These are phyloP conservation scores for Pseudonitzschia multistriata DNA, from an alignment of 108 stramenopile species.

Conservation along the genomic window DNA sequence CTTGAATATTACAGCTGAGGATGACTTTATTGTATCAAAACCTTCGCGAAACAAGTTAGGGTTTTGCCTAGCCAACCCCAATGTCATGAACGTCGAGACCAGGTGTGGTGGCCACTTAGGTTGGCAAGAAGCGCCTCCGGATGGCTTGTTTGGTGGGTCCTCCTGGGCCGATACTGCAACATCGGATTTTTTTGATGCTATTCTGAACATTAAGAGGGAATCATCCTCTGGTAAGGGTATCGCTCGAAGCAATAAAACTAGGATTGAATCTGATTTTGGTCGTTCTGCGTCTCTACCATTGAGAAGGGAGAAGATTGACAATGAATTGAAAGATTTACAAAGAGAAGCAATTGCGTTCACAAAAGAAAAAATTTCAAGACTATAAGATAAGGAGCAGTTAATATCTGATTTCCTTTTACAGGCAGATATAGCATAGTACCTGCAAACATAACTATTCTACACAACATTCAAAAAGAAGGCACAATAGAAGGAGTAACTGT, in stretches of 20 bases:
- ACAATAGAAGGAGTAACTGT: too few relatives aligned
- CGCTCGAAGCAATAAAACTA: background rate
- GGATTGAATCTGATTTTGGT: background rate
- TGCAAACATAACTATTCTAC: too few relatives aligned
- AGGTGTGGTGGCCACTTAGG: conserved; percentile 85
- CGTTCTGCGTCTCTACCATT: background rate
- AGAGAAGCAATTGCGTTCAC: background rate
- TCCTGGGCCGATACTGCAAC: conserved; percentile 84
- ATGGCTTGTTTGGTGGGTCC: conserved; percentile 40
- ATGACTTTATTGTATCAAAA: conserved; percentile 75
- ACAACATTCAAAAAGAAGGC: too few relatives aligned
- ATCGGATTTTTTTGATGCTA: conserved; percentile 79
- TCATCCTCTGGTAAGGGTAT: background rate
- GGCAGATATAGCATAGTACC: too few relatives aligned
- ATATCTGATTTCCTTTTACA: too few relatives aligned
- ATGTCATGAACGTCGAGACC: conserved; percentile 79
- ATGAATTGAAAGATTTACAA: background rate
- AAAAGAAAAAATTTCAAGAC: background rate
- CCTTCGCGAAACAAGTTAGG: conserved; percentile 50
- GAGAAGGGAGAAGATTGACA: background rate
- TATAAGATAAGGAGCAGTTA: conserved; percentile 6
- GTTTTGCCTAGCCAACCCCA: conserved; percentile 76
- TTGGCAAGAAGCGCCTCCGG: conserved; percentile 76
- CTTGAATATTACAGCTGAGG: conserved; percentile 69
- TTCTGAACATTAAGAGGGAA: conserved; percentile 35